Percentiles rank a stretch among this genome's conserved stretches.
These are phyloP conservation scores for Trichophyton benhamiae DNA, from an alignment of 2,329 filamentous ascomycete species.

Conservation along the genomic window DNA sequence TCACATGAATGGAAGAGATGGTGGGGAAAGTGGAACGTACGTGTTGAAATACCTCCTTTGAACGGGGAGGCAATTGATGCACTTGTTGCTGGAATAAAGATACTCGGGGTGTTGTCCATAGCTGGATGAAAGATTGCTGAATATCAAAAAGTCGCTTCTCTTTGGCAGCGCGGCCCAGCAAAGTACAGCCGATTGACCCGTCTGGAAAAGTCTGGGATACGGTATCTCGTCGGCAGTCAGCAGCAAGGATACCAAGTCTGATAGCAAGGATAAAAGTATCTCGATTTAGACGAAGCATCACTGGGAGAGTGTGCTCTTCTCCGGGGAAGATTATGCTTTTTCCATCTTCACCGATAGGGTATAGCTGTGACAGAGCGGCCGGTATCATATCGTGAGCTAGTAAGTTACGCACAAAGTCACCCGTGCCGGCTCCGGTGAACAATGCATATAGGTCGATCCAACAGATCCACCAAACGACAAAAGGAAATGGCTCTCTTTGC, in stretches of 20 bases:
- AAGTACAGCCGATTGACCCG: slow-evolving; percentile 1
- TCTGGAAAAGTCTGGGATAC: slow-evolving; percentile 13
- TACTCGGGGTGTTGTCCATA: slow-evolving; percentile 30
- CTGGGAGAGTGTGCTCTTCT: slow-evolving; percentile 27
- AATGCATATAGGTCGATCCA: slow-evolving; percentile 45
- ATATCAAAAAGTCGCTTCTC: slow-evolving; percentile 26
- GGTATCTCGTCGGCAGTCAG: slow-evolving; percentile 29
- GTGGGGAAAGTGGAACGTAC: slow-evolving; percentile 20
- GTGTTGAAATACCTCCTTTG: slow-evolving; percentile 33
- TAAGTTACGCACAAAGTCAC: slow-evolving; percentile 39
- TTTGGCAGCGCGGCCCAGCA: slow-evolving; percentile 18
- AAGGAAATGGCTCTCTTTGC: slow-evolving; percentile 36
- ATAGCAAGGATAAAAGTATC: slow-evolving; percentile 36
- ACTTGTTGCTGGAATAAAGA: slow-evolving; percentile 26
- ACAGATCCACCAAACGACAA: slow-evolving; percentile 43
- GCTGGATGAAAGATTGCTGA: slow-evolving; percentile 26
- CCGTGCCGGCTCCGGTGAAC: slow-evolving; percentile 40
- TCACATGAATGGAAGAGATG: neutral
- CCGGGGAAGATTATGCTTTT: slow-evolving; percentile 27
- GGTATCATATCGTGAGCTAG: slow-evolving; percentile 39
- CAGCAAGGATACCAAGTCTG: slow-evolving; percentile 34
- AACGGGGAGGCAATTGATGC: slow-evolving; percentile 25
- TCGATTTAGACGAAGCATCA: slow-evolving; percentile 35
- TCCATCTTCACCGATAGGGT: slow-evolving; percentile 24
- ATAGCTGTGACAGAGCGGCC: slow-evolving; percentile 26